A percentile compares a stretch with the other conserved stretches of the same genome.
Conservation (phyloP, 768 basidiomycete species). For the Chiua virens region DNA sequence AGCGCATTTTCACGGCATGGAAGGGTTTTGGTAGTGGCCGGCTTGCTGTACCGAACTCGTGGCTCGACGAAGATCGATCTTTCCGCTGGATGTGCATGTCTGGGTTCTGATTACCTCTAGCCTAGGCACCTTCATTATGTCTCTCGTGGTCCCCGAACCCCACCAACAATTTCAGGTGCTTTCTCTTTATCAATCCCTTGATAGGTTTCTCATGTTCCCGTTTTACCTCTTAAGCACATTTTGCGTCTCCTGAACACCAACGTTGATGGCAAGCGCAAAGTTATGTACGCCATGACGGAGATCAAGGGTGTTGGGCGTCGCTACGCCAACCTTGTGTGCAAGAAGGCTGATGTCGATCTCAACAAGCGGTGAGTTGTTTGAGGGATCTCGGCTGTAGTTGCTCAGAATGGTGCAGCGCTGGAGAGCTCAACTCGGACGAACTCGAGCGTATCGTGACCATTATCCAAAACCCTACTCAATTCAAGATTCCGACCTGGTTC, state of each 20-base stretch:
- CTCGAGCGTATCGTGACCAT: constrained; percentile 98
- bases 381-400: neutral
- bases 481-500: constrained; percentile 99
- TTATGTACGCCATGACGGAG: constrained; percentile 99
- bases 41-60: neutral
- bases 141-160: constrained; percentile 93
- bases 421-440: constrained; percentile 99
- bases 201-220: constrained; percentile 1
- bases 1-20: constrained; percentile 10
- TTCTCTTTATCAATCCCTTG: neutral
- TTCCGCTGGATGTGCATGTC: constrained; percentile 21
- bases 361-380: constrained; percentile 84
- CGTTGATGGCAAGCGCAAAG: constrained; percentile 98
- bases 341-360: constrained; percentile 99
- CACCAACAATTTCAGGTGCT: constrained; percentile 93
- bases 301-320: constrained; percentile 99
- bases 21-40: neutral
- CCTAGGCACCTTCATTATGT: constrained; percentile 56
- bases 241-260: constrained; percentile 99
- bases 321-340: constrained; percentile 98
- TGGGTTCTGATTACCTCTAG: constrained; percentile 13
- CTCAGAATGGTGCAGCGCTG: constrained; percentile 61
- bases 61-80: neutral
- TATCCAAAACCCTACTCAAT: constrained; percentile 98
- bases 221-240: constrained; percentile 71